Percentiles rank a stretch among this genome's conserved stretches.
Conservation (phyloP, 305 asterid species). For the Rubia peregrina region DNA sequence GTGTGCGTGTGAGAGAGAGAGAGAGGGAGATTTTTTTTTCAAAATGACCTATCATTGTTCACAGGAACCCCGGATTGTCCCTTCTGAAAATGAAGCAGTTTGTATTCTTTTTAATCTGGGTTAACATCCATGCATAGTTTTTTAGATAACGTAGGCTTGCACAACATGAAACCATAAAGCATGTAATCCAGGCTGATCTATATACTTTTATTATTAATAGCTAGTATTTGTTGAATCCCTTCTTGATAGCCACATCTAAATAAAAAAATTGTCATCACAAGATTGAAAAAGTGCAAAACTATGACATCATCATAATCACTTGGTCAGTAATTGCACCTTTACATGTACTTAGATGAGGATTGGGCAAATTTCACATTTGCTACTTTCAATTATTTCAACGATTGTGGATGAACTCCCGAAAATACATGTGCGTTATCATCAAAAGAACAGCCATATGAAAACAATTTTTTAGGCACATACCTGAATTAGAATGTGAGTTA, state of each 20-base stretch:
- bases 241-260: background rate
- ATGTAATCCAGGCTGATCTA: background rate
- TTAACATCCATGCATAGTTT: background rate
- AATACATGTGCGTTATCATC: background rate
- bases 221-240: background rate
- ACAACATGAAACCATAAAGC: background rate
- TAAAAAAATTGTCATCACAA: background rate
- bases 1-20: background rate
- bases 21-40: background rate
- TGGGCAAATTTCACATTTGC: background rate
- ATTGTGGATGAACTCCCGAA: background rate
- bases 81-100: background rate
- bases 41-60: background rate
- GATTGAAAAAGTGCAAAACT: background rate
- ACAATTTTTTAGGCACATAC: constrained; percentile 25
- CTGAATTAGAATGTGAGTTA: constrained; percentile 83
- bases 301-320: background rate
- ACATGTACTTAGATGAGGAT: background rate
- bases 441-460: background rate
- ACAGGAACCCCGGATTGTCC: background rate
- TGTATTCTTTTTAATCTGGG: background rate
- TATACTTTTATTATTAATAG: background rate
- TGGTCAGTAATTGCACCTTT: constrained; percentile 5
- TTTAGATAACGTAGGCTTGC: background rate
- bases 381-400: background rate